Evolutionary conservation across 148 eudicot genomes (phyloP), one percentile per base, ranked within the genome.

Genomic region (Mesembryanthemum crystallinum): DNA sequence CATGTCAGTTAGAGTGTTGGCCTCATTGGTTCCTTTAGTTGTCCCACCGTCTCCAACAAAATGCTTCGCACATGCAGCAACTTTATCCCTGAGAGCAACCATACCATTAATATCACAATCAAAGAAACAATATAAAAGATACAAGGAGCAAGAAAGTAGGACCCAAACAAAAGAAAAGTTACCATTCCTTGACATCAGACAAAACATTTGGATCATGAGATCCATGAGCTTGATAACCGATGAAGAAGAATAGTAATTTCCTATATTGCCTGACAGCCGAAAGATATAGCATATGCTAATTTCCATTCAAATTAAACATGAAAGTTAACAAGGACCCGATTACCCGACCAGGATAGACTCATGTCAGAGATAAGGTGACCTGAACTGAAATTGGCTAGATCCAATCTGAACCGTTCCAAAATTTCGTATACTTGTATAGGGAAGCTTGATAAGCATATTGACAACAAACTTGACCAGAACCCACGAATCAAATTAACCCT

Each of bases 21-120:
- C 77, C 81, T 91, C 98, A 64, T 93, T 87, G 32, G 84, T 67
- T 63, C 98, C 98, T 67, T 75, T 82, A 12, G 85, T 87, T 67
- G 98, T 93, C 63, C 96, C 98, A 64, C 98, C 98, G 82, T 93
- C 98, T 67, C 98, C 98, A 49, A 89, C 96, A 81, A 88, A 91
- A 80, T 91, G 93, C 84, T 91, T 91, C 62, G 93, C 92, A 82
- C 97, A 91, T 76, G 91, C 93, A 43, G 88, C 97, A 72, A 91
- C 97, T 79, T 91, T 89, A 70, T 86, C 85, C 87, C 96, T 91
- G 83, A 61, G 55, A 76, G 51, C 64, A 72, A 20, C 47, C n/a
- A 76, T 42, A 13, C 27, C 24, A 20, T 77, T 10, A 70, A n/a
- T 30, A 73, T 51, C 61, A 57, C 27, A 57, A n/a, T 21, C 1